Conservation (phyloP, 2,329 filamentous ascomycete species). For the Talaromyces amestolkiae region DNA sequence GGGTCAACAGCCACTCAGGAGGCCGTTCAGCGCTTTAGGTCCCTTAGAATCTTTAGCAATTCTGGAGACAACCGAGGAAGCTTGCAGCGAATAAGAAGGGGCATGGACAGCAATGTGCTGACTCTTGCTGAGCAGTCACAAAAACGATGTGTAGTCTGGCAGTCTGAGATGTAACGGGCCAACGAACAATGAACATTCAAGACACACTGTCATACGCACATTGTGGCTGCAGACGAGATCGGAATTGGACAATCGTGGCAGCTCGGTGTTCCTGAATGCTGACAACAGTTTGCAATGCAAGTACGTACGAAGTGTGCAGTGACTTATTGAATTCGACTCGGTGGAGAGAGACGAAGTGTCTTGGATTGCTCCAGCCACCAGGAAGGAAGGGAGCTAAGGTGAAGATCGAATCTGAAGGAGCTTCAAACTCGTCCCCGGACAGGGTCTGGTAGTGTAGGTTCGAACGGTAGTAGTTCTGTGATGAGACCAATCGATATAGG, state of each 20-base stretch:
- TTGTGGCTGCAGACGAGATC: constrained; percentile 3
- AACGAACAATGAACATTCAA: constrained; percentile 2
- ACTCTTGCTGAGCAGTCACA: constrained; percentile 10
- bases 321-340: neutral
- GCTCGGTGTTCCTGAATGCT: neutral
- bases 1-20: constrained; percentile 1
- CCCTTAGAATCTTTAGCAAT: neutral
- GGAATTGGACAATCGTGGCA: constrained; percentile 4
- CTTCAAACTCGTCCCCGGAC: neutral
- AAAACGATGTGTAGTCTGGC: neutral
- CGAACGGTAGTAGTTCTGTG: neutral
- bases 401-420: neutral
- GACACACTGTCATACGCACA: constrained; percentile 2
- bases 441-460: neutral
- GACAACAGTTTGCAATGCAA: neutral
- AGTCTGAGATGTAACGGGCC: neutral
- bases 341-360: neutral
- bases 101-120: neutral
- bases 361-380: neutral
- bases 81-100: constrained; percentile 5
- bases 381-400: neutral
- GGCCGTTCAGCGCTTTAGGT: neutral
- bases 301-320: neutral
- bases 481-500: neutral
- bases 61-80: constrained; percentile 10